Conservation (phyloP, 768 basidiomycete species). For the Xerocomellus dryophilus region DNA sequence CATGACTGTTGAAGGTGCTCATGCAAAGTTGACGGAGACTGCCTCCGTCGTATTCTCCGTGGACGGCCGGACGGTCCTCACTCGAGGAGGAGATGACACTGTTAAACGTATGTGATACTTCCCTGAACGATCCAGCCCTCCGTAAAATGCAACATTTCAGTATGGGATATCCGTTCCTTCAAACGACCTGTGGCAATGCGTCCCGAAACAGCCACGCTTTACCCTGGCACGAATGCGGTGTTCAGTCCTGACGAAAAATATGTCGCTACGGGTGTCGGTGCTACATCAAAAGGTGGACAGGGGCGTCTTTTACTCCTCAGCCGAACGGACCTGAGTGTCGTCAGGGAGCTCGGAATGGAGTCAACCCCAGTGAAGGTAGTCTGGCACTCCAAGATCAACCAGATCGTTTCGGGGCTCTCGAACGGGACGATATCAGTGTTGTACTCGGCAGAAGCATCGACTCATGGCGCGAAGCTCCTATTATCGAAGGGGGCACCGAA, state of each 20-base stretch:
- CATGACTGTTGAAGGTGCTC: constrained; percentile 82
- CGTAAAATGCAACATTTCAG: constrained; percentile 39
- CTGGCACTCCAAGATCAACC: constrained; percentile 97
- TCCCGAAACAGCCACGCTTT: constrained; percentile 65
- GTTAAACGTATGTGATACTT: constrained; percentile 76
- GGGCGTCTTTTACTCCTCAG: constrained; percentile 74
- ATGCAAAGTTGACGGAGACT: constrained; percentile 80
- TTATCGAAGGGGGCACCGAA: constrained; percentile 83
- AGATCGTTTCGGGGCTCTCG: constrained; percentile 88
- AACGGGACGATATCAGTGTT: constrained; percentile 86
- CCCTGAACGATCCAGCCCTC: not conserved
- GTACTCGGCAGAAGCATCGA: constrained; percentile 87
- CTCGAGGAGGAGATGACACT: constrained; percentile 91
- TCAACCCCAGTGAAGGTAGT: constrained; percentile 83
- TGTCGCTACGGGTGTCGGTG: constrained; percentile 79
- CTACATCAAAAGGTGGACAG: constrained; percentile 59
- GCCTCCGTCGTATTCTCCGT: constrained; percentile 86
- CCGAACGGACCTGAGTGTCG: constrained; percentile 66
- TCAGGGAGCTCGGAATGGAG: constrained; percentile 64
- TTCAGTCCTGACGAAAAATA: constrained; percentile 95
- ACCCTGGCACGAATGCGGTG: constrained; percentile 89
- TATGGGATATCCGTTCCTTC: constrained; percentile 93
- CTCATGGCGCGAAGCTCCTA: constrained; percentile 89
- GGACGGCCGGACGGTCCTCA: constrained; percentile 81
- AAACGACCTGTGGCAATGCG: constrained; percentile 81